These are phyloP conservation scores for Telopea speciosissima DNA, from an alignment of 177 flowering plant genomes.

Conservation along the genomic window DNA sequence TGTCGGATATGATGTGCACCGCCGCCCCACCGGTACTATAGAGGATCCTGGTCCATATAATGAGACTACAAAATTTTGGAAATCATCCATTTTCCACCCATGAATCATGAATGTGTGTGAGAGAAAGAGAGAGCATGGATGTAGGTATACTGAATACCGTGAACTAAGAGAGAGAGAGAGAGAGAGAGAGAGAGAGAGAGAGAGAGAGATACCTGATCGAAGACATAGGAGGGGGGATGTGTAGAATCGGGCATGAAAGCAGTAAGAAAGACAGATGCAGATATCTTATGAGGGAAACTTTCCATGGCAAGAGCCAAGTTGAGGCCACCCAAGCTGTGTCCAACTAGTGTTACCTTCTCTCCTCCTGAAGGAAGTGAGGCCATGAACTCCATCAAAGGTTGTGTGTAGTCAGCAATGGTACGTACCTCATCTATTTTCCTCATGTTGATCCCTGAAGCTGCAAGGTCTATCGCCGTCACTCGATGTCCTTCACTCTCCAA, in stretches of 20 bases:
- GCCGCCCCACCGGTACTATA: too few relatives aligned
- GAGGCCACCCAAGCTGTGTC: slow-evolving; percentile 38
- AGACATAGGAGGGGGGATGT: neutral
- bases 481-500: slow-evolving; percentile 34
- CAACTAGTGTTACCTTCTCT: slow-evolving; percentile 44
- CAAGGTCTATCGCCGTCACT: slow-evolving; percentile 41
- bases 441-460: slow-evolving; percentile 31
- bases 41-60: too few relatives aligned
- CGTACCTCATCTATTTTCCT: slow-evolving; percentile 24
- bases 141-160: too few relatives aligned
- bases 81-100: too few relatives aligned
- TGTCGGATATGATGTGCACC: too few relatives aligned
- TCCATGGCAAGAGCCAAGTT: slow-evolving; percentile 37
- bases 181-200: too few relatives aligned
- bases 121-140: too few relatives aligned
- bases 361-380: slow-evolving; percentile 17
- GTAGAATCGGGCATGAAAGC: slow-evolving; percentile 34
- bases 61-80: too few relatives aligned
- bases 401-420: slow-evolving; percentile 22
- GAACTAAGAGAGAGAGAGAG: too few relatives aligned
- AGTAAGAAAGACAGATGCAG: slow-evolving; percentile 33
- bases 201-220: too few relatives aligned
- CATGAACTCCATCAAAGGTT: slow-evolving; percentile 40
- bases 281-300: slow-evolving; percentile 29
- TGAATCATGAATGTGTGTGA: too few relatives aligned